Percentiles rank a stretch among this genome's conserved stretches.
Conservation (phyloP, 768 basidiomycete species). For the Boletus huronensis region DNA sequence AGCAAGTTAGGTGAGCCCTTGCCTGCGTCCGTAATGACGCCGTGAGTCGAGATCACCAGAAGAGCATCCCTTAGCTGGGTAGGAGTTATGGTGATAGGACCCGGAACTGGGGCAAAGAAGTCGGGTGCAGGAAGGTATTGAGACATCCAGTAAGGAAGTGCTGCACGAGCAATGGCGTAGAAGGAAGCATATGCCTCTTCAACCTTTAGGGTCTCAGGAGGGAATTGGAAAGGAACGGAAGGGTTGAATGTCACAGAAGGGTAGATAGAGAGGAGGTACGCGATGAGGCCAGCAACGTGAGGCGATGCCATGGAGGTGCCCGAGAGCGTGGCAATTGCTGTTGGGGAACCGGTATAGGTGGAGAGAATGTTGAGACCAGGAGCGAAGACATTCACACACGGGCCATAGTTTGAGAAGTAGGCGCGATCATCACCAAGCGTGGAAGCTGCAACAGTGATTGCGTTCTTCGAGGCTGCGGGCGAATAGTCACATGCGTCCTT, state of each 20-base stretch:
- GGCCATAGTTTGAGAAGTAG: constrained; percentile 90
- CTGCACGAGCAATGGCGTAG: constrained; percentile 52
- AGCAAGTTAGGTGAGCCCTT: constrained; percentile 62
- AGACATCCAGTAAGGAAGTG: constrained; percentile 57
- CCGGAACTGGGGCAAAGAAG: constrained; percentile 43
- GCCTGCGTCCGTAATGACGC: constrained; percentile 45
- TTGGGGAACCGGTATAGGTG: constrained; percentile 68
- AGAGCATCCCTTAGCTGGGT: constrained; percentile 75
- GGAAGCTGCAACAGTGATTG: constrained; percentile 93
- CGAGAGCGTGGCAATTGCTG: constrained; percentile 71
- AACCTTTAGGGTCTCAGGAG: constrained; percentile 34
- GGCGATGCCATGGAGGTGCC: constrained; percentile 96
- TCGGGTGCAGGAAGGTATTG: constrained; percentile 53
- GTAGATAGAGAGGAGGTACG: constrained; percentile 90
- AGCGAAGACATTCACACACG: constrained; percentile 90
- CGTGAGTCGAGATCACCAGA: constrained; percentile 52
- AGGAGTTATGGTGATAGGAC: constrained; percentile 54
- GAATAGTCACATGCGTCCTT: constrained; percentile 91
- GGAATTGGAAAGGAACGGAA: constrained; percentile 34
- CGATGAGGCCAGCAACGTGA: constrained; percentile 84
- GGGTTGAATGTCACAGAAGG: constrained; percentile 65
- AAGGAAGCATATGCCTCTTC: constrained; percentile 41
- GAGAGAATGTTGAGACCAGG: constrained; percentile 91
- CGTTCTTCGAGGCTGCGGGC: constrained; percentile 83
- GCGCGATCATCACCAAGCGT: constrained; percentile 79